Evolutionary conservation across 345 rosid species (phyloP).

Genomic region (Eutrema japonicum): DNA sequence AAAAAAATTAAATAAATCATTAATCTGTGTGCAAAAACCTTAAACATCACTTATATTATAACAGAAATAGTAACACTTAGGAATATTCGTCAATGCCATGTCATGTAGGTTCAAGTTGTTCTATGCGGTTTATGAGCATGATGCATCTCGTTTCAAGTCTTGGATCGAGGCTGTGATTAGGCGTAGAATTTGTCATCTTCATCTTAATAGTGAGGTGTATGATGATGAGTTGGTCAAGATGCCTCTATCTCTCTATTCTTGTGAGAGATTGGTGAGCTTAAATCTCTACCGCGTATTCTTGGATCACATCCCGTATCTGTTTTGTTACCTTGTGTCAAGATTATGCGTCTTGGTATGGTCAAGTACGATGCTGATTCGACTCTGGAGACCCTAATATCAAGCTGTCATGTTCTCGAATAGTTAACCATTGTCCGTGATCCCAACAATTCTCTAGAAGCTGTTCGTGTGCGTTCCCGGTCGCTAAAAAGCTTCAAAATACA

Average conservation of each 20-base stretch:
- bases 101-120: conserved; percentile 22
- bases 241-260: conserved; percentile 37
- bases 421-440: conserved; percentile 24
- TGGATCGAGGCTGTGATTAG: conserved; percentile 27
- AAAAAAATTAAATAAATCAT: too few relatives aligned
- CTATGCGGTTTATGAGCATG: conserved; percentile 17
- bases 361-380: conserved; percentile 29
- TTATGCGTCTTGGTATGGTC: conserved; percentile 23
- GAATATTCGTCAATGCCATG: too few relatives aligned
- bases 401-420: conserved; percentile 33
- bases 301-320: conserved; percentile 15
- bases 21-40: too few relatives aligned
- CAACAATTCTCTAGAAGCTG: conserved; percentile 26
- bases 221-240: conserved; percentile 17
- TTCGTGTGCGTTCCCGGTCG: conserved; percentile 32
- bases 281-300: conserved; percentile 18
- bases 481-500: conserved; percentile 19
- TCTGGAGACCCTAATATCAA: conserved; percentile 30
- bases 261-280: conserved; percentile 14
- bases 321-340: conserved; percentile 39
- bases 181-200: conserved; percentile 23
- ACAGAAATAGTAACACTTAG: too few relatives aligned
- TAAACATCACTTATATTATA: too few relatives aligned
- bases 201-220: conserved; percentile 7
- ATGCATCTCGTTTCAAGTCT: conserved; percentile 36